Conservation (phyloP, 164 flowering plant genomes). For the Akebia trifoliata region DNA sequence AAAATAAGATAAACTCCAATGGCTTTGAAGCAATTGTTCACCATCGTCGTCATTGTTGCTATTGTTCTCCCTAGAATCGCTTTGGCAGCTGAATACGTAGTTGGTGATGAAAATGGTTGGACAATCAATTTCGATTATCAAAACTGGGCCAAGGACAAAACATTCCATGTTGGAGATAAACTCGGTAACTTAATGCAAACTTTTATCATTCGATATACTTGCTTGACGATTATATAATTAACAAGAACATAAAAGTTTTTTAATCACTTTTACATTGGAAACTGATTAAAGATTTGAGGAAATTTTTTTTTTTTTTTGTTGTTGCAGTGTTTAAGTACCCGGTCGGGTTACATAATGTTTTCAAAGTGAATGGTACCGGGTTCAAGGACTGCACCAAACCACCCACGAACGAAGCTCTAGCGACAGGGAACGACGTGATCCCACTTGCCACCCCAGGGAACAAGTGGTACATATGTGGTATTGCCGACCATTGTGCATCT, state of each 20-base stretch:
- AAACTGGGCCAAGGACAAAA: slow-evolving; percentile 21
- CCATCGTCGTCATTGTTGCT: no score
- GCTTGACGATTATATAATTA: neutral
- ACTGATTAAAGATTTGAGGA: neutral
- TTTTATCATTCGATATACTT: neutral
- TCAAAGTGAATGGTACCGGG: slow-evolving; percentile 14
- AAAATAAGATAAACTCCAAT: no score
- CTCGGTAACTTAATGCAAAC: neutral
- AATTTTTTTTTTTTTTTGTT: no score
- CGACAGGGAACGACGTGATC: slow-evolving; percentile 14
- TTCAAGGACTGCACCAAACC: slow-evolving; percentile 17
- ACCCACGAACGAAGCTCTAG: neutral
- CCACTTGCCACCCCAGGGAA: slow-evolving; percentile 11
- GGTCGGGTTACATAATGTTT: slow-evolving; percentile 19
- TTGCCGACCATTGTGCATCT: slow-evolving; percentile 13
- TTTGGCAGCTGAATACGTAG: slow-evolving; percentile 10
- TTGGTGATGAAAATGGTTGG: slow-evolving; percentile 22
- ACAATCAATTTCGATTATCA: slow-evolving; percentile 18
- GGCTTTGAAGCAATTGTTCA: no score
- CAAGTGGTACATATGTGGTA: slow-evolving; percentile 27
- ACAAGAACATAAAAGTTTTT: neutral
- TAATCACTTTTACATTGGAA: neutral
- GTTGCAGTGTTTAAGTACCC: slow-evolving; percentile 23
- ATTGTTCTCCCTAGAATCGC: no score
- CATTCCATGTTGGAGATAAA: slow-evolving; percentile 10